Conservation (phyloP, 306 rosid genomes). For the Trifolium dubium region DNA sequence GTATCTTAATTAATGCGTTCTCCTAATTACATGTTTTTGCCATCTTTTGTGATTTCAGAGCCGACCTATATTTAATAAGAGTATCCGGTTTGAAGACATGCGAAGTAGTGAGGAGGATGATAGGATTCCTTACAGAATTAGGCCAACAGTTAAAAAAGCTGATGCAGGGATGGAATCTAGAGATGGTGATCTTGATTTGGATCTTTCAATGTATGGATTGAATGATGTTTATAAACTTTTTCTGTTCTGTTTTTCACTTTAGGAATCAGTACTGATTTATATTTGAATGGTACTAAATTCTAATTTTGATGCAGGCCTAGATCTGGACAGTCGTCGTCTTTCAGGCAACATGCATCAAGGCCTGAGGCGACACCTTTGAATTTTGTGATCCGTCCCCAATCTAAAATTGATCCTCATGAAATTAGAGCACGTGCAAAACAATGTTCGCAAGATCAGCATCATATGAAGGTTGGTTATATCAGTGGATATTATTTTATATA, state of each 20-base stretch:
- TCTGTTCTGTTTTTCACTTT: conserved; percentile 4
- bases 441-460: conserved; percentile 84
- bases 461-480: conserved; percentile 70
- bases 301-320: conserved; percentile 67
- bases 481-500: neutral
- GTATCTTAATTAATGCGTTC: no score
- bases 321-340: conserved; percentile 75
- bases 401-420: conserved; percentile 95
- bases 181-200: conserved; percentile 94
- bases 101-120: conserved; percentile 81
- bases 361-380: conserved; percentile 98
- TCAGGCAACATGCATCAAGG: conserved; percentile 78
- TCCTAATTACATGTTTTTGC: neutral
- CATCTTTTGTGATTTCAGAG: conserved; percentile 62
- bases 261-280: conserved; percentile 20
- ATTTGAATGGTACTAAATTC: conserved; percentile 24
- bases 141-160: conserved; percentile 78
- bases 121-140: conserved; percentile 72
- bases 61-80: conserved; percentile 91
- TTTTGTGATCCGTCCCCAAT: conserved; percentile 89
- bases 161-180: conserved; percentile 87
- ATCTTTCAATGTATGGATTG: conserved; percentile 75
- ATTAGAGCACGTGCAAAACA: conserved; percentile 85
- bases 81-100: conserved; percentile 98
- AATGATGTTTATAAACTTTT: conserved; percentile 19